Base-by-base conservation (phyloP, 1,139 yeast genomes). In the Scheffersomyces quercinus region DNA sequence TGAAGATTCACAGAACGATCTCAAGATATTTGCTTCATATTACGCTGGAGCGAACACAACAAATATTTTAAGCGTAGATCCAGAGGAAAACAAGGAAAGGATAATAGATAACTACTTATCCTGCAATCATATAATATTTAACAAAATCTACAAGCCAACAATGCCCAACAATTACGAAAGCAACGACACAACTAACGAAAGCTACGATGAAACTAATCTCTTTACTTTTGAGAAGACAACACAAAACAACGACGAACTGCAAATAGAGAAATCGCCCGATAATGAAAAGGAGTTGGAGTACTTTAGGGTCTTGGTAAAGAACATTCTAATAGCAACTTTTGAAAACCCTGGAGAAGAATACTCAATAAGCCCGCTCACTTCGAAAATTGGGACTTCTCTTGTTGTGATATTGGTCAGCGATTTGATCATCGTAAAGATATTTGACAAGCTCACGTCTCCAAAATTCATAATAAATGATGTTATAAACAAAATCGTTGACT, bases 341-440 rank as follows among this genome's bases (percentile, higher is more conserved):
- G 51, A 50, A 11, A 36, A 43, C 2, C 36, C 38, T 1, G 42
- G 42, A 0, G 40, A 46, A 2, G 44, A 47, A 5, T 39, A 43
- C 16, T 32, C 34, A 29, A 42, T 39, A 43, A 48, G 48, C 12
- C 55, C 65, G 1, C 49, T 60, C 1, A 53, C 62, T 20, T 68
- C 76, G 1, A 57, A 58, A 24, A 70, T 73, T 4, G 56, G 65
- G 2, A 51, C 56, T 35, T 62, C 59, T 36, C 59, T 73, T 32
- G 55, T 69, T 1, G 54, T 58, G 2, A 41, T 64, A 3, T 47
- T 71, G 12, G 44, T 71, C 31, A 64, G 70, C 7, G 77, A 73
- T 51, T 51, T 73, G 46, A 68, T 73, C 7, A 41, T 73, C 9
- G 56, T 46, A 9, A 68, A 67, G 41, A 45, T 64, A 1, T 45